Percentiles rank a stretch among this genome's conserved stretches.
phyloP scores from a whole-genome alignment of 202 grass and related monocot species.

The Hordeum pubiflorum region DNA sequence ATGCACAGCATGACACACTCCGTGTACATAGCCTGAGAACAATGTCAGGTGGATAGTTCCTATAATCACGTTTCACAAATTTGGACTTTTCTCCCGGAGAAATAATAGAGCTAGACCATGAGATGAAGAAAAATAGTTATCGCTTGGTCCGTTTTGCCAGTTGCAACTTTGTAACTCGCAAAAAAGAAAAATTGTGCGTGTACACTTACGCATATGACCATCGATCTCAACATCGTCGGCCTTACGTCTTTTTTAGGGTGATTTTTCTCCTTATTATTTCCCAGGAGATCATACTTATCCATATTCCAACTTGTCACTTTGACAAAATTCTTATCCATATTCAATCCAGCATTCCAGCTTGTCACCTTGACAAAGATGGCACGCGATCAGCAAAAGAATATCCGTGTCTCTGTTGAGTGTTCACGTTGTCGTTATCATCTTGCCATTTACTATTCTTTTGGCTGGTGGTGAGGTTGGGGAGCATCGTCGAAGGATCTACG shows the following conservation, averaged over 20 bases:
- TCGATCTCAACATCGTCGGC: background rate
- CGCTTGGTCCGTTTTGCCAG: background rate
- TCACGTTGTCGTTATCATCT: background rate
- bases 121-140: background rate
- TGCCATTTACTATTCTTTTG: too few relatives aligned
- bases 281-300: background rate
- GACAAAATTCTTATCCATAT: background rate
- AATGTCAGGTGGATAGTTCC: background rate
- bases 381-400: background rate
- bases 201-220: background rate
- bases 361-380: background rate
- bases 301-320: background rate
- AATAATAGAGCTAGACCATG: background rate
- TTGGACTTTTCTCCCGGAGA: background rate
- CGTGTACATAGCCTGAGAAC: background rate
- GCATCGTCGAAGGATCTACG: background rate
- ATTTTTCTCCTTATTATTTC: background rate
- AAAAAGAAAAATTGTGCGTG: background rate
- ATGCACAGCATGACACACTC: background rate
- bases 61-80: background rate
- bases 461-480: background rate
- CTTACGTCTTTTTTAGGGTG: background rate
- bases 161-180: background rate
- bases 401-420: background rate
- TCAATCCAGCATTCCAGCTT: background rate